Percentiles rank a stretch among this genome's conserved stretches.
Evolutionary conservation across 164 flowering plant species (phyloP).

Genomic region (Piper betle): DNA sequence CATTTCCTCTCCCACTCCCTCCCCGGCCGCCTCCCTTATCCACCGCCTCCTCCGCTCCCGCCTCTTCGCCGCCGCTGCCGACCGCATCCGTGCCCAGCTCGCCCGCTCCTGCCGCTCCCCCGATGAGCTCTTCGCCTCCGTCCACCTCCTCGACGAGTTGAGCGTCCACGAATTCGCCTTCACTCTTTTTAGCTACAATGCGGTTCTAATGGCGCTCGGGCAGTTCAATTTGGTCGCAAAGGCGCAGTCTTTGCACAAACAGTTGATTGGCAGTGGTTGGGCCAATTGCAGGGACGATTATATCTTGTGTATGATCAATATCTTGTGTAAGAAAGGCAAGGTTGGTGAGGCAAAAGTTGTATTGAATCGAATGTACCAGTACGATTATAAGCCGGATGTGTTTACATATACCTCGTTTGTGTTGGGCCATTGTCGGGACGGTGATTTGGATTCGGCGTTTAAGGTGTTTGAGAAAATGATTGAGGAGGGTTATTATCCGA

Average conservation of each 20-base stretch:
- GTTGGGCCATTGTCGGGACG: constrained; percentile 62
- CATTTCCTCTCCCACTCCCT: constrained; percentile 24
- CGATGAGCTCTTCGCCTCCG: constrained; percentile 20
- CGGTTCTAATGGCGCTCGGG: constrained; percentile 55
- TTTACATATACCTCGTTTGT: constrained; percentile 69
- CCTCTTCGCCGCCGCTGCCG: constrained; percentile 14
- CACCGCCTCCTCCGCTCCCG: constrained; percentile 26
- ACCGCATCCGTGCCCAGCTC: constrained; percentile 31
- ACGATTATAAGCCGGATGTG: constrained; percentile 41
- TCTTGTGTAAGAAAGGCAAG: constrained; percentile 55
- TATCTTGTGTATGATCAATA: constrained; percentile 51
- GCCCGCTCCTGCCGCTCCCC: constrained; percentile 21
- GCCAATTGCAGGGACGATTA: too few species aligned
- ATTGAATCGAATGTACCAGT: constrained; percentile 32
- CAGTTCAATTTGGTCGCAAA: constrained; percentile 45
- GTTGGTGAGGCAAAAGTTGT: constrained; percentile 46
- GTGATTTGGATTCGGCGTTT: constrained; percentile 44
- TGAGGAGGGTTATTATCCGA: too few species aligned
- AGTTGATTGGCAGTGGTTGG: constrained; percentile 32
- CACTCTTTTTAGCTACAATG: constrained; percentile 45
- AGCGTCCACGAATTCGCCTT: constrained; percentile 26
- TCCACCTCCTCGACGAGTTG: constrained; percentile 29
- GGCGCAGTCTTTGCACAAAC: constrained; percentile 34
- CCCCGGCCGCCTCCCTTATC: constrained; percentile 23
- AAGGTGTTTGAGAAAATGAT: constrained; percentile 19